phyloP scores from a whole-genome alignment of 768 basidiomycete genomes.

The Termitomyces sp. region DNA sequence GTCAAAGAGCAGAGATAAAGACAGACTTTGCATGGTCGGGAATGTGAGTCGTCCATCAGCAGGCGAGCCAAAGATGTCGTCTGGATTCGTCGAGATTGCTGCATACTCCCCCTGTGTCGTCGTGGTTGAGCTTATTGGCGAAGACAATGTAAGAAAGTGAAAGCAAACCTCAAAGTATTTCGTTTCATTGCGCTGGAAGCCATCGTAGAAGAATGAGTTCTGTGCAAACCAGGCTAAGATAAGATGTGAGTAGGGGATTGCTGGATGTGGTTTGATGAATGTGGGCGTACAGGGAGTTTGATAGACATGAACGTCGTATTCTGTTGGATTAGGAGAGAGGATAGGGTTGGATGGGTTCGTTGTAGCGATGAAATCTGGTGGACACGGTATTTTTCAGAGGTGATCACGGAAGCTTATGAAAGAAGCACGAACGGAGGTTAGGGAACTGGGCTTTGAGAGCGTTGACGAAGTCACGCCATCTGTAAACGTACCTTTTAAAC shows the following conservation, averaged over 20 bases:
- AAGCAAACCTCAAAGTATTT: slow-evolving; percentile 41
- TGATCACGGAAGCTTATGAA: not conserved
- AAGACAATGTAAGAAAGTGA: not conserved
- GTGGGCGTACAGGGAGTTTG: slow-evolving; percentile 41
- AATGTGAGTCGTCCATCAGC: slow-evolving; percentile 41
- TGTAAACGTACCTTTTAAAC: slow-evolving; percentile 37
- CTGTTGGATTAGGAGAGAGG: slow-evolving; percentile 39
- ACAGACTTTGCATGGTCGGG: slow-evolving; percentile 48
- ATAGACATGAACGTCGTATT: slow-evolving; percentile 56
- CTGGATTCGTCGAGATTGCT: slow-evolving; percentile 44
- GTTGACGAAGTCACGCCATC: slow-evolving; percentile 42
- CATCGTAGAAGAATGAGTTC: slow-evolving; percentile 33
- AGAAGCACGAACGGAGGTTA: slow-evolving; percentile 33
- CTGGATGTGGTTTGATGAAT: not conserved
- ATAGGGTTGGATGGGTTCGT: slow-evolving; percentile 32
- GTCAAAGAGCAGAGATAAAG: not conserved
- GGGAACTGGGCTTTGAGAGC: slow-evolving; percentile 43
- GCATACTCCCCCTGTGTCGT: slow-evolving; percentile 49
- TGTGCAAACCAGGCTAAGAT: slow-evolving; percentile 31
- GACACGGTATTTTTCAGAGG: not conserved
- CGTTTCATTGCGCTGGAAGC: slow-evolving; percentile 43
- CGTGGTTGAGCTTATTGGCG: not conserved
- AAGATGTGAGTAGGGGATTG: not conserved
- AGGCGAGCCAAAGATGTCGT: slow-evolving; percentile 38
- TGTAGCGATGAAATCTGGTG: slow-evolving; percentile 51